These are phyloP conservation scores for Taphrina betulina DNA, from an alignment of 1,139 yeast species.

Conservation along the genomic window DNA sequence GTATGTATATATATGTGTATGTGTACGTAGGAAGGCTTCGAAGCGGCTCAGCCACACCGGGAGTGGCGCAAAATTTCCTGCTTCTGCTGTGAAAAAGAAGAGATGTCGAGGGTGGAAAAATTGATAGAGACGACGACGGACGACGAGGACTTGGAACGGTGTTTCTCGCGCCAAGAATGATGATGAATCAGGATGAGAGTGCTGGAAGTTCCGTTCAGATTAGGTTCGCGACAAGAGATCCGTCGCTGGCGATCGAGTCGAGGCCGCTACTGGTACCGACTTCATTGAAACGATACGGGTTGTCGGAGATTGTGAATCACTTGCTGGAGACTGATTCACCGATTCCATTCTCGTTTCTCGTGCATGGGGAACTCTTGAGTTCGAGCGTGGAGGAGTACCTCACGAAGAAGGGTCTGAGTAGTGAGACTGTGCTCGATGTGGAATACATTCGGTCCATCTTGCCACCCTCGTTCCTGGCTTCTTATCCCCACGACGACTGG, in stretches of 20 bases:
- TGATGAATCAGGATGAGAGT: too few species aligned
- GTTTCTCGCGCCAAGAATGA: too few species aligned
- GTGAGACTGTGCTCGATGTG: slow-evolving; percentile 73
- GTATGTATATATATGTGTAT: too few species aligned
- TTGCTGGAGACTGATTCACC: slow-evolving; percentile 60
- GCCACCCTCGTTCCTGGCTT: slow-evolving; percentile 88
- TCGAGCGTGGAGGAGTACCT: slow-evolving; percentile 78
- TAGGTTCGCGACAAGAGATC: slow-evolving; percentile 68
- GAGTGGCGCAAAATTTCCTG: too few species aligned
- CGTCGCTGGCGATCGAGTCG: slow-evolving; percentile 74
- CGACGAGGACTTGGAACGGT: too few species aligned
- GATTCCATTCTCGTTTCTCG: slow-evolving; percentile 87
- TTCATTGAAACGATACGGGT: slow-evolving; percentile 79
- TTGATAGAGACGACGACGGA: too few species aligned
- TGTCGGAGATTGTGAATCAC: slow-evolving; percentile 93
- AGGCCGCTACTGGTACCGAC: slow-evolving; percentile 72
- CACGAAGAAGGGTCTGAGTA: slow-evolving; percentile 70
- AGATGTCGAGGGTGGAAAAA: too few species aligned
- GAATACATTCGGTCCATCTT: slow-evolving; percentile 90
- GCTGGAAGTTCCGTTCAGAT: slow-evolving; percentile 34
- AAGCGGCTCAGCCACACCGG: too few species aligned
- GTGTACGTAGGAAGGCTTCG: too few species aligned
- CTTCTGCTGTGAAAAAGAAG: too few species aligned
- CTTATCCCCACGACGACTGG: slow-evolving; percentile 95
- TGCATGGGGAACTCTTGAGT: slow-evolving; percentile 63